These are phyloP conservation scores for Dichomitus squalens DNA, from an alignment of 1,284 basidiomycete species.

Conservation along the genomic window DNA sequence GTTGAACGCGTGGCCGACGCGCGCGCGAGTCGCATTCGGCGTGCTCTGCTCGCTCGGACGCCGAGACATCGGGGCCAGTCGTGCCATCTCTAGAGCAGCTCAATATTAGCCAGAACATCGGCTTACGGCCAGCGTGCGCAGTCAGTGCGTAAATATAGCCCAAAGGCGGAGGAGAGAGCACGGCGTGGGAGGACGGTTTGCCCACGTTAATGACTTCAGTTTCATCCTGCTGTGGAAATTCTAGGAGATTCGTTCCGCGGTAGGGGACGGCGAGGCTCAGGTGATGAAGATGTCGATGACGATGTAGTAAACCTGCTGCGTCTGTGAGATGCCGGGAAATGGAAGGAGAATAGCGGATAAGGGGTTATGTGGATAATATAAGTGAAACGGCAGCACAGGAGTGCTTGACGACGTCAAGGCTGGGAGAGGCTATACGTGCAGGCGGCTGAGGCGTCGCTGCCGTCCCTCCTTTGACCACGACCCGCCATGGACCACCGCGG, in stretches of 20 bases:
- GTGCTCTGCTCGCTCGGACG: background rate
- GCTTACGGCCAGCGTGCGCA: too few species aligned
- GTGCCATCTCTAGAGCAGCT: background rate
- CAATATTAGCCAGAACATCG: background rate
- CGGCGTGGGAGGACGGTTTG: too few species aligned
- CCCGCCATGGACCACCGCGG: constrained; percentile 37
- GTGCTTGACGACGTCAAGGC: constrained; percentile 20
- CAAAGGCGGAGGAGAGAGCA: too few species aligned
- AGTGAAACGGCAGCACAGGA: too few species aligned
- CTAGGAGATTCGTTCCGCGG: background rate
- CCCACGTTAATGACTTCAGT: too few species aligned
- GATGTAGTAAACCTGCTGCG: background rate
- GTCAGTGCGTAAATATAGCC: too few species aligned
- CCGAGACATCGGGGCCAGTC: background rate
- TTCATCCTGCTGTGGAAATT: background rate
- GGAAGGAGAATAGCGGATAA: background rate
- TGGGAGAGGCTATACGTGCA: constrained; percentile 9
- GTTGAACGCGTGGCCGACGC: background rate
- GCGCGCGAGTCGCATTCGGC: background rate
- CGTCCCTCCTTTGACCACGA: constrained; percentile 22
- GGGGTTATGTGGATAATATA: constrained; percentile 7
- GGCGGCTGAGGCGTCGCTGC: constrained; percentile 31
- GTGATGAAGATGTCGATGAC: background rate
- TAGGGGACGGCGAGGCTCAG: background rate
- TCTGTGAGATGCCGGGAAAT: background rate